Evolutionary conservation across 2,329 filamentous ascomycete species (phyloP).

Genomic region (Phoma sp.): DNA sequence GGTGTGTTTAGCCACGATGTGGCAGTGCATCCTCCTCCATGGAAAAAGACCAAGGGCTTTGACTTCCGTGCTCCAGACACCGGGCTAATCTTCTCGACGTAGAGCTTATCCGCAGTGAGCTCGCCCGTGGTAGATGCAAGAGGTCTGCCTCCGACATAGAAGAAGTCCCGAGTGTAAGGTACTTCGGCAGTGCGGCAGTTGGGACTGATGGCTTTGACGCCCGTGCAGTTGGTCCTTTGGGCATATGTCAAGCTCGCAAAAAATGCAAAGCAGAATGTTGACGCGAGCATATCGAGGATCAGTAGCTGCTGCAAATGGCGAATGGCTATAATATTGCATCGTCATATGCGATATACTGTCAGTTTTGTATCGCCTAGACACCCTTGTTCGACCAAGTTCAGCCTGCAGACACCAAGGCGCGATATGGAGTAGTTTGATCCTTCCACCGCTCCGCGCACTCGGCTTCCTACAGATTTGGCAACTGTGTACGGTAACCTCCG

Average conservation of each 20-base stretch:
- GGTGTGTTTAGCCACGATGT: constrained; percentile 11
- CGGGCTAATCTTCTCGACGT: constrained; percentile 18
- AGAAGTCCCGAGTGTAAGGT: constrained; percentile 16
- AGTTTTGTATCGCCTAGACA: not conserved
- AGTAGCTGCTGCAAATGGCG: not conserved
- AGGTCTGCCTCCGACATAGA: constrained; percentile 22
- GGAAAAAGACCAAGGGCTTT: constrained; percentile 23
- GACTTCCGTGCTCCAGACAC: not conserved
- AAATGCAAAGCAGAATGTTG: not conserved
- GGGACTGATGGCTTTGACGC: constrained; percentile 11
- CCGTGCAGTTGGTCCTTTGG: constrained; percentile 3
- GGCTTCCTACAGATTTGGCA: not conserved
- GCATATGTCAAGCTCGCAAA: not conserved
- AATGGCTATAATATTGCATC: not conserved
- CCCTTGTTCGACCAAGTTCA: not conserved
- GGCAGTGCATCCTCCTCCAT: constrained; percentile 20
- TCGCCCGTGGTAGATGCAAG: constrained; percentile 17
- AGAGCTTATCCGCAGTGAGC: constrained; percentile 16
- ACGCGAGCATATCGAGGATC: not conserved
- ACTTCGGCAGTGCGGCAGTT: constrained; percentile 18
- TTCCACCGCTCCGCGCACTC: not conserved
- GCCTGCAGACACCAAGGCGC: not conserved
- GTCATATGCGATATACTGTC: not conserved
- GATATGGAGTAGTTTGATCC: not conserved
- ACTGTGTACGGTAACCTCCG: not conserved